These are phyloP conservation scores for Linum tenue DNA, from an alignment of 345 rosid genomes.

Conservation along the genomic window DNA sequence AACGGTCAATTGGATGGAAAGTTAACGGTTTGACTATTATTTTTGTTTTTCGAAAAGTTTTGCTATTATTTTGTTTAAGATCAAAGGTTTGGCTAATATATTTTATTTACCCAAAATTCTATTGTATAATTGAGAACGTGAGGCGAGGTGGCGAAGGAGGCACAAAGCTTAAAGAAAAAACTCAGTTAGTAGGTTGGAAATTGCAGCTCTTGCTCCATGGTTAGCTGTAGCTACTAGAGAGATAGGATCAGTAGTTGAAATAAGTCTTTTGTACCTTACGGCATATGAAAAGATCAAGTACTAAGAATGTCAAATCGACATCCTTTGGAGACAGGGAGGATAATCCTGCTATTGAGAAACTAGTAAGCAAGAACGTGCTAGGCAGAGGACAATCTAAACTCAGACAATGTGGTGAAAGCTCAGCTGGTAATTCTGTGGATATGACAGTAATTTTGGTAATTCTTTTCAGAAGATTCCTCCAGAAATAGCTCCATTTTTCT, in stretches of 20 bases:
- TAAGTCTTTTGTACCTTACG: constrained; percentile 22
- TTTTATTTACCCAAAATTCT: constrained; percentile 13
- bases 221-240: constrained; percentile 83
- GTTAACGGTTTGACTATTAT: too few relatives aligned
- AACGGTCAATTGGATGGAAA: too few relatives aligned
- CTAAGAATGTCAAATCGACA: constrained; percentile 26
- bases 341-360: constrained; percentile 19
- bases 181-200: constrained; percentile 46
- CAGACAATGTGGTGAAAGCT: constrained; percentile 19
- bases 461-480: too few relatives aligned
- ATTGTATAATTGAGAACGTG: constrained; percentile 55
- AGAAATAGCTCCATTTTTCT: too few relatives aligned
- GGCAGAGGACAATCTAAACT: constrained; percentile 8
- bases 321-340: constrained; percentile 28
- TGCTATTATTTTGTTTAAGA: too few relatives aligned
- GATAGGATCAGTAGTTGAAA: constrained; percentile 68
- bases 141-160: constrained; percentile 78
- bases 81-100: too few relatives aligned
- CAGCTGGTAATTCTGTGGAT: constrained; percentile 10
- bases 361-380: constrained; percentile 15
- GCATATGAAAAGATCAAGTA: constrained; percentile 40
- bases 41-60: too few relatives aligned
- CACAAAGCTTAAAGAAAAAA: constrained; percentile 72
- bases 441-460: too few relatives aligned
- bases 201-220: constrained; percentile 74